Evolutionary conservation across 352 stramenopile species (phyloP).

Genomic region (Phytophthora tubulina): DNA sequence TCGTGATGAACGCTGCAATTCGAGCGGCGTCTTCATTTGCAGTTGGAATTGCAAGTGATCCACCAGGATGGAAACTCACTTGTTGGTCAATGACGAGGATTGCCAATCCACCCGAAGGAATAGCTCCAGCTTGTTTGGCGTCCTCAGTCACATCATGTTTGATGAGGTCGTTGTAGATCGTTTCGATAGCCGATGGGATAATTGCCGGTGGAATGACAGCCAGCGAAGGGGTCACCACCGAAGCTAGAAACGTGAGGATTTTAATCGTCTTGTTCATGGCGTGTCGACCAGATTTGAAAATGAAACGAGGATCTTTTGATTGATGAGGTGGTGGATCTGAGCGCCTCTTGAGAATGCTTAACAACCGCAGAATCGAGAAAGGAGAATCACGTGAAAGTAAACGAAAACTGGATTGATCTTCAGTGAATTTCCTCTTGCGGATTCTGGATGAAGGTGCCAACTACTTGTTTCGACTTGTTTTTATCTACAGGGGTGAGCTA

Average conservation of each 20-base stretch:
- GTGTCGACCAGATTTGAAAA: not conserved
- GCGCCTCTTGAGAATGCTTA: not conserved
- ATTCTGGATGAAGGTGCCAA: too few relatives aligned
- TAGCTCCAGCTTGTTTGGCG: slow-evolving; percentile 39
- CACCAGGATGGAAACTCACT: slow-evolving; percentile 94
- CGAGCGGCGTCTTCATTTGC: slow-evolving; percentile 88
- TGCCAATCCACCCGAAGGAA: slow-evolving; percentile 48
- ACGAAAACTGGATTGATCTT: too few relatives aligned
- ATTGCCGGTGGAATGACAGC: slow-evolving; percentile 5
- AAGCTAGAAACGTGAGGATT: slow-evolving; percentile 7
- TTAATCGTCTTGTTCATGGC: slow-evolving; percentile 2
- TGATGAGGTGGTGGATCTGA: not conserved
- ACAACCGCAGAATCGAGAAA: slow-evolving; percentile 2
- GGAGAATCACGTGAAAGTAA: too few relatives aligned
- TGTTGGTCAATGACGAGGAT: slow-evolving; percentile 95
- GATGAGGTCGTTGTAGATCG: not conserved
- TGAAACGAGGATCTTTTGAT: not conserved
- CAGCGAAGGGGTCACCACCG: slow-evolving; percentile 4
- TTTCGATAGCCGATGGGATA: slow-evolving; percentile 16
- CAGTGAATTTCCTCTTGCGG: too few relatives aligned
- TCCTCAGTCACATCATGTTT: slow-evolving; percentile 40
- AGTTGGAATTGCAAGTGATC: slow-evolving; percentile 92
- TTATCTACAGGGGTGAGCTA: too few relatives aligned
- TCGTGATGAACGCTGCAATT: slow-evolving; percentile 88
- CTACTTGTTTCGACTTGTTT: not conserved